Evolutionary conservation across 495 filamentous ascomycete genomes (phyloP).

Genomic region (Talaromyces stipitatus): DNA sequence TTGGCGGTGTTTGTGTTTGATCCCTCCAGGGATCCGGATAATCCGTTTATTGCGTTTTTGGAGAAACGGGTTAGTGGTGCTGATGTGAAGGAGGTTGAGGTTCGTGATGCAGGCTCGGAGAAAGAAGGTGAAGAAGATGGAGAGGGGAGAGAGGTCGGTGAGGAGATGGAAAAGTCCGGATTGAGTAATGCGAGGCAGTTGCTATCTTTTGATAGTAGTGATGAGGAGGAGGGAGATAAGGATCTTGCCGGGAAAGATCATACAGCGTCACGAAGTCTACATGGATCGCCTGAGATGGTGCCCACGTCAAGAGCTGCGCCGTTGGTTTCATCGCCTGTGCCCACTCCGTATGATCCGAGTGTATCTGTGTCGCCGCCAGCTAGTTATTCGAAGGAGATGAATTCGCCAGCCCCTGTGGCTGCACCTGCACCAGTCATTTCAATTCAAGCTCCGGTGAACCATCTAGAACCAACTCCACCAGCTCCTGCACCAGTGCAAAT

Average conservation of each 20-base stretch:
- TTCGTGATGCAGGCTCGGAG: not conserved
- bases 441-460: conserved; percentile 1
- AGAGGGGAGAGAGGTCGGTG: not conserved
- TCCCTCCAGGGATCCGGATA: not conserved
- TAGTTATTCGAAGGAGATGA: not conserved
- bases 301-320: not conserved
- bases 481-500: conserved; percentile 2
- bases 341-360: not conserved
- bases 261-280: not conserved
- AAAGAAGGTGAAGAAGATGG: not conserved
- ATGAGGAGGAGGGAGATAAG: not conserved
- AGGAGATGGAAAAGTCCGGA: not conserved
- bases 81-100: not conserved
- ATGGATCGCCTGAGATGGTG: not conserved
- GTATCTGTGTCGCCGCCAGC: not conserved
- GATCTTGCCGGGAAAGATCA: not conserved
- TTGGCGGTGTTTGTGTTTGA: not conserved
- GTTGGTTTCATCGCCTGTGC: not conserved
- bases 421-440: conserved; percentile 1
- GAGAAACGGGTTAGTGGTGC: not conserved
- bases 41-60: conserved; percentile 2
- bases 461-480: not conserved
- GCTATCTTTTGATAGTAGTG: not conserved
- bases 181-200: not conserved
- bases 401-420: not conserved